Conservation (phyloP, 1,284 basidiomycete species). For the Rugiboletus extremiorientalis region DNA sequence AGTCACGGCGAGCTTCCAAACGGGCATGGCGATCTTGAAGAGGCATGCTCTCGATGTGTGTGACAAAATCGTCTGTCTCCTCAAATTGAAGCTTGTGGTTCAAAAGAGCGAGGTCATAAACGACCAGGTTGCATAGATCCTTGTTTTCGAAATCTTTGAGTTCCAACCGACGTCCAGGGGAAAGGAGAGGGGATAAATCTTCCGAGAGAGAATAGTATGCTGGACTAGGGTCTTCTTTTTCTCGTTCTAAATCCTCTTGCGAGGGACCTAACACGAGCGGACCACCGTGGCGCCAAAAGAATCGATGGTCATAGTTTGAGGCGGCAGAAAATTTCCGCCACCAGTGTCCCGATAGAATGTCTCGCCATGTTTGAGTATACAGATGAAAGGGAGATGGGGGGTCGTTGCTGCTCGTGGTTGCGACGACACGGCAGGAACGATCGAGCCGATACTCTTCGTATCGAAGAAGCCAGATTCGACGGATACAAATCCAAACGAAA, state of each 20-base stretch:
- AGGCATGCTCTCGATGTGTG: background rate
- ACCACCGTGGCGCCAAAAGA: slow-evolving; percentile 2
- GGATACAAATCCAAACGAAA: slow-evolving; percentile 4
- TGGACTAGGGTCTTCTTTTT: background rate
- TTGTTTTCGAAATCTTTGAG: slow-evolving; percentile 4
- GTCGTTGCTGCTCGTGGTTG: background rate
- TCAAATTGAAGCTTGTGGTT: slow-evolving; percentile 5
- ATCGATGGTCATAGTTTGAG: background rate
- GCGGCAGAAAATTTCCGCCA: background rate
- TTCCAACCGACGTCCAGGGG: background rate
- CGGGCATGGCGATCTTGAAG: background rate
- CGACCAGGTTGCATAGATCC: background rate
- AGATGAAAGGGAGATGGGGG: slow-evolving; percentile 2
- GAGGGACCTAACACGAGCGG: background rate
- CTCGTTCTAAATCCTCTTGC: background rate
- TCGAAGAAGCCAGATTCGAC: background rate
- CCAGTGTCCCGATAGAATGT: background rate
- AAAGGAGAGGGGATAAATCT: background rate
- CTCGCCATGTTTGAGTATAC: background rate
- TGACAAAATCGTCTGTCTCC: slow-evolving; percentile 1
- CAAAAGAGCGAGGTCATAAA: background rate
- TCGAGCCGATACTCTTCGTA: background rate
- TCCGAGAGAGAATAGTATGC: background rate
- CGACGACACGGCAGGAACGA: background rate
- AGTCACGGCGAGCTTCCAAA: background rate